Evolutionary conservation across 2,329 filamentous ascomycete genomes (phyloP), one percentile per base, ranked within the genome.

Genomic region (Clonostachys byssicola): DNA sequence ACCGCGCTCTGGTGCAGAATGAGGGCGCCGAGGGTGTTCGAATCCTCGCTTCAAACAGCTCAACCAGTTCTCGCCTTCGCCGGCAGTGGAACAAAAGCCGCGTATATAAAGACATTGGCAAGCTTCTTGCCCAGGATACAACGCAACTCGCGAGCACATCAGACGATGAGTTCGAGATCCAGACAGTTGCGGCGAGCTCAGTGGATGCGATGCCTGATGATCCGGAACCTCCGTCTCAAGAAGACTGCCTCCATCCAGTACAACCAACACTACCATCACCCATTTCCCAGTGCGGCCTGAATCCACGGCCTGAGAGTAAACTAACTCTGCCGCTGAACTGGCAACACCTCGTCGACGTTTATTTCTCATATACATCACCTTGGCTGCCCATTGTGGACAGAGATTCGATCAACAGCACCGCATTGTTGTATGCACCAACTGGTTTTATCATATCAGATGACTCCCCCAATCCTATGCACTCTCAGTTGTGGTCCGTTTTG

Each of bases 351-450:
- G 67, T 91, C 38, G 85, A 90, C 53, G 74, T 86, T 5, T 91
- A 89, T 60, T 87, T 89, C 50, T 80, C 85, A 2, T 89, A 88
- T 55, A 88, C 84, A 0, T 85, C 91, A 60, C 82, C 78, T 46
- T 92, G 88, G 88, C 74, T 92, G 23, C 88, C 88, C 0, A 82
- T 92, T 23, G 71, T 86, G 12, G 83, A 89, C 52, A 86, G 83
- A 51, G 78, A 85, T 43, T 74, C 77, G 40, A 68, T 88, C 5
- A 67, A 85, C 44, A 72, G 55, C 48, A 71, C 60, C 49, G 77
- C 67, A 1, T 63, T 70, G 38, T 60, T 62, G 8, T 81, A 79
- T 34, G 56, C 66, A 23, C 42, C 52, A 23, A 64, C 58, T 48
- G 73, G 55, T 43, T 58, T 62, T 40, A 58, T 58, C 4, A 45